phyloP scores from a whole-genome alignment of 2,329 filamentous ascomycete species.

The Fusarium sp. region DNA sequence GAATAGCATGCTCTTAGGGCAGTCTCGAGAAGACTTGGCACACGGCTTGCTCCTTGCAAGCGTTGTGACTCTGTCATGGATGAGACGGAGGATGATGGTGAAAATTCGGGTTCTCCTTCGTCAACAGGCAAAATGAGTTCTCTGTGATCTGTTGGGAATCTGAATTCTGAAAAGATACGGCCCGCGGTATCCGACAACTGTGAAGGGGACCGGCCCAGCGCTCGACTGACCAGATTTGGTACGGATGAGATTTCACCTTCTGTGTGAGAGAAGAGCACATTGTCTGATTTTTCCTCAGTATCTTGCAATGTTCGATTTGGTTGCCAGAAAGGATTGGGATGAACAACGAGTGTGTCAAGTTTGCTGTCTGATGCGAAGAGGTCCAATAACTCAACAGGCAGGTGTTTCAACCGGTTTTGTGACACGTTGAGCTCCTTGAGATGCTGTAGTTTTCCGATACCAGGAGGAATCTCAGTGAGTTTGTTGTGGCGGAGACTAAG shows the following conservation, averaged over 20 bases:
- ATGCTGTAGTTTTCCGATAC: slow-evolving; percentile 67
- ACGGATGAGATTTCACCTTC: background rate
- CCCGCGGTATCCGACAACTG: slow-evolving; percentile 50
- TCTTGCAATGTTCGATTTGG: slow-evolving; percentile 46
- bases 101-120: slow-evolving; percentile 23
- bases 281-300: slow-evolving; percentile 10
- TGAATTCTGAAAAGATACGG: slow-evolving; percentile 48
- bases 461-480: slow-evolving; percentile 69
- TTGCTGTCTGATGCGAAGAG: slow-evolving; percentile 61
- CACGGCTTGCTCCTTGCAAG: slow-evolving; percentile 47
- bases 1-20: slow-evolving; percentile 61
- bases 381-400: slow-evolving; percentile 72
- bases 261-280: slow-evolving; percentile 22
- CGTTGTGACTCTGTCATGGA: slow-evolving; percentile 26
- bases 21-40: slow-evolving; percentile 64
- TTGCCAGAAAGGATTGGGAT: slow-evolving; percentile 72
- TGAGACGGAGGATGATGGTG: slow-evolving; percentile 3
- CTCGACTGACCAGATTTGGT: slow-evolving; percentile 42
- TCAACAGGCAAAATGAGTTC: slow-evolving; percentile 42
- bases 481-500: slow-evolving; percentile 74
- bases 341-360: slow-evolving; percentile 65
- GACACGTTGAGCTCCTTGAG: slow-evolving; percentile 74
- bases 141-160: slow-evolving; percentile 40
- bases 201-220: slow-evolving; percentile 48
- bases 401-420: slow-evolving; percentile 68